These are phyloP conservation scores for Monosporozyma siamensis DNA, from an alignment of 805 yeast species.

Conservation along the genomic window DNA sequence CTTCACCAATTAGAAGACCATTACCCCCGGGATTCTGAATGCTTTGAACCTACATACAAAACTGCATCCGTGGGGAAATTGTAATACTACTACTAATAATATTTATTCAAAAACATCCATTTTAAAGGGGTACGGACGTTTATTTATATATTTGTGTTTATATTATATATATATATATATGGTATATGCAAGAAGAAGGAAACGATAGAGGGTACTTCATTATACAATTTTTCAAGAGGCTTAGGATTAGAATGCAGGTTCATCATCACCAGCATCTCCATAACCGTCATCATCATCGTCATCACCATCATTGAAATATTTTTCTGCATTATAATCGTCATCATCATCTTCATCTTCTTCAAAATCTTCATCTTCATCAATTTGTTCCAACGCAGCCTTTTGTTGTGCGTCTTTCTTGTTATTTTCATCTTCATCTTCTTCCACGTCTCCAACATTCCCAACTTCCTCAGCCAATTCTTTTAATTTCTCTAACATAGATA, in stretches of 20 bases:
- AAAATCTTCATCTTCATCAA: slow-evolving; percentile 45
- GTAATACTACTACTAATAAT: neutral
- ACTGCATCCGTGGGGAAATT: no score
- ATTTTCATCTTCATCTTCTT: slow-evolving; percentile 16
- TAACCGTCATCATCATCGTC: slow-evolving; percentile 40
- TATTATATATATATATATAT: neutral
- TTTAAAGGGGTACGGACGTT: no score
- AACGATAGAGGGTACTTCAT: no score
- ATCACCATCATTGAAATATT: slow-evolving; percentile 35
- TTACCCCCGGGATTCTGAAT: slow-evolving; percentile 16
- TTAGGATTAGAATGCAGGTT: slow-evolving; percentile 53
- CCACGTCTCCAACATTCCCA: slow-evolving; percentile 39
- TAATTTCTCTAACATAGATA: slow-evolving; percentile 39
- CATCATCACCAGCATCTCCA: slow-evolving; percentile 31
- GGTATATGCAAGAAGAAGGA: no score
- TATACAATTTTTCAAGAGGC: no score
- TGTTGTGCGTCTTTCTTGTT: slow-evolving; percentile 39
- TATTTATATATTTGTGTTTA: no score
- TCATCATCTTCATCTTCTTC: slow-evolving; percentile 56
- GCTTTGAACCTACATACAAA: no score
- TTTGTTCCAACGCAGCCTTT: slow-evolving; percentile 39
- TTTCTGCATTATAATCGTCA: slow-evolving; percentile 39
- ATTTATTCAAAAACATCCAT: no score
- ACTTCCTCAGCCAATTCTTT: slow-evolving; percentile 42
- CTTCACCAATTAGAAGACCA: slow-evolving; percentile 16